These are phyloP conservation scores for Xylaria digitata DNA, from an alignment of 2,329 filamentous ascomycete genomes.

Conservation along the genomic window DNA sequence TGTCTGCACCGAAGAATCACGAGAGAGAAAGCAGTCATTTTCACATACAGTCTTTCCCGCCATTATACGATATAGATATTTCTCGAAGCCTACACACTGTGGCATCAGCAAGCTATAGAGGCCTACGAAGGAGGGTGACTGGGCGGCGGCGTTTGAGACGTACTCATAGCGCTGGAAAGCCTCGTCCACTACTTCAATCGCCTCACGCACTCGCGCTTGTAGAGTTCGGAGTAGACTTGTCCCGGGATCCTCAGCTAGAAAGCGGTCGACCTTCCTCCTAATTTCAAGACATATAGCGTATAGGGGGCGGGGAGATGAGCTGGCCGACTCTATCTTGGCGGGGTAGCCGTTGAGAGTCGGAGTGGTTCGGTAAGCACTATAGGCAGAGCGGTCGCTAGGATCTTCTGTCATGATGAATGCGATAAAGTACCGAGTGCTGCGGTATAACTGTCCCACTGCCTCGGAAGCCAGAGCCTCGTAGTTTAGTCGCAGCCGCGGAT, in stretches of 20 bases:
- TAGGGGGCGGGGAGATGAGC: constrained; percentile 34
- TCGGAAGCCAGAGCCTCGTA: constrained; percentile 3
- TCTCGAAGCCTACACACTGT: constrained; percentile 70
- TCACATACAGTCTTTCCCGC: constrained; percentile 85
- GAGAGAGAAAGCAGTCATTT: not conserved
- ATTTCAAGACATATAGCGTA: constrained; percentile 53
- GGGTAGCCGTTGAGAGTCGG: constrained; percentile 32
- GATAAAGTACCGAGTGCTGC: constrained; percentile 10
- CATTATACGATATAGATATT: constrained; percentile 94
- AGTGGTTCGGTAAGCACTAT: constrained; percentile 17
- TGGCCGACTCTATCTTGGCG: constrained; percentile 26
- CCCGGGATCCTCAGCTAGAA: constrained; percentile 66
- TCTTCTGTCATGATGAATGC: constrained; percentile 35
- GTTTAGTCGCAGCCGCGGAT: constrained; percentile 15
- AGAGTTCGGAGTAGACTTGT: constrained; percentile 68
- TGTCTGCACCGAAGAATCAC: not conserved
- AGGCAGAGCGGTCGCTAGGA: constrained; percentile 25
- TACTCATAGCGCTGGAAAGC: constrained; percentile 82
- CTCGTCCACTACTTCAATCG: constrained; percentile 78
- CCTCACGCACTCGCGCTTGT: constrained; percentile 78
- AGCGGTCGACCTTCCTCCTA: constrained; percentile 70
- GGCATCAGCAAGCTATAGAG: constrained; percentile 15
- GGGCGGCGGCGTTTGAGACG: constrained; percentile 46
- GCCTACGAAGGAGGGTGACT: constrained; percentile 5
- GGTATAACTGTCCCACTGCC: constrained; percentile 6